A percentile compares a stretch with the other conserved stretches of the same genome.
phyloP scores from a whole-genome alignment of 176 grass and related monocot species.

The Thinopyrum elongatum region DNA sequence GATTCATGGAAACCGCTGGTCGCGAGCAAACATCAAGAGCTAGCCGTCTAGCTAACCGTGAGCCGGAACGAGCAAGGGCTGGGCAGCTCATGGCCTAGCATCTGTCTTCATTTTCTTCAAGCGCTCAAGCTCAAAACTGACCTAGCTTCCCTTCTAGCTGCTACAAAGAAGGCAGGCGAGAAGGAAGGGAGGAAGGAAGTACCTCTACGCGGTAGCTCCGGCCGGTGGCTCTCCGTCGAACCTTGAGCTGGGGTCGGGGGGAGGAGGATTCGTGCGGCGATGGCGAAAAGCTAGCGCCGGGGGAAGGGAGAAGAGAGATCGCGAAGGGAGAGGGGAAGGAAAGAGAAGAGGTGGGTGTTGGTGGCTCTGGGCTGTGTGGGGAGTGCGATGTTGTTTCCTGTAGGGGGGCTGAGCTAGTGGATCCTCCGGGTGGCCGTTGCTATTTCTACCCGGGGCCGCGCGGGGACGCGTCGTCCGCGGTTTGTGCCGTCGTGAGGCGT shows the following conservation, averaged over 20 bases:
- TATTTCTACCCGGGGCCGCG: conserved; percentile 43
- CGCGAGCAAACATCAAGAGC: neutral
- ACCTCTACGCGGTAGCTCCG: conserved; percentile 27
- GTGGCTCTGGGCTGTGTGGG: neutral
- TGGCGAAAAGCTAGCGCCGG: too few relatives aligned
- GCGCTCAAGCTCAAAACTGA: neutral
- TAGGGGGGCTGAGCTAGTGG: neutral
- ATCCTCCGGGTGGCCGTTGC: neutral
- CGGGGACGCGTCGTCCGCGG: conserved; percentile 37
- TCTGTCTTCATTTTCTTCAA: neutral
- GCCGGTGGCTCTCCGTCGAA: neutral
- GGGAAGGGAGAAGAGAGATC: too few relatives aligned
- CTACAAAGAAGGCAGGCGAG: neutral
- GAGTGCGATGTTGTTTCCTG: conserved; percentile 40
- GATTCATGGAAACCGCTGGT: neutral
- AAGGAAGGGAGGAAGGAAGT: neutral
- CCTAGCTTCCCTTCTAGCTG: neutral
- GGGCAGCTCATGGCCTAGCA: neutral
- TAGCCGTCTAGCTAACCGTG: neutral
- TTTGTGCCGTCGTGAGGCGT: conserved; percentile 8
- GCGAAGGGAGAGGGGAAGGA: too few relatives aligned
- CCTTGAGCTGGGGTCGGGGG: neutral
- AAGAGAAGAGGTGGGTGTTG: neutral
- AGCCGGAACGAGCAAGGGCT: too few relatives aligned
- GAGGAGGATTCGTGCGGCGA: too few relatives aligned